Base-by-base conservation (phyloP, 768 basidiomycete genomes). In the Galerina marginata region DNA sequence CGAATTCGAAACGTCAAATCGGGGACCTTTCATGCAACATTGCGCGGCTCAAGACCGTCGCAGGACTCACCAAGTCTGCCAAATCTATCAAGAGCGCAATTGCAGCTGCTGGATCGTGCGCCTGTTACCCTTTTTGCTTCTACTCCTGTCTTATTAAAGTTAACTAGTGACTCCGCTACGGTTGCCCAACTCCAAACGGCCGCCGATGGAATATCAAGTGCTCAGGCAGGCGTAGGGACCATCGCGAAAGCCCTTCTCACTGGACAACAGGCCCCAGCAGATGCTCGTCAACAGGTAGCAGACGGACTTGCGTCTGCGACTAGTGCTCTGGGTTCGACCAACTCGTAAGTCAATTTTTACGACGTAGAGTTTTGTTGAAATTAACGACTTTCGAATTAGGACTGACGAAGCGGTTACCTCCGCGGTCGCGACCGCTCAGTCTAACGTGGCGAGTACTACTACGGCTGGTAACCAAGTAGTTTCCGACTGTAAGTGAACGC, bases 21-120 rank as follows among this genome's bases (percentile, higher is more conserved):
- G 65, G 65, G 14, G 42, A 60, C 36, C 39, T 65, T n/a, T 54
- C 51, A 15, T 65, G 65, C 61, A 65, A 65, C 46, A 44, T 65
- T 37, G 65, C 65, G 3, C 58, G 65, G 11, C 43, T 65, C 10
- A 59, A 65, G 58, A 62, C 58, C n/a, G 65, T 65, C 10, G 54
- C 54, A 2, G 61, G 65, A 9, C 59, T 65, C 33, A 33, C 58
- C 15, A 62, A 62, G 26, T 62, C 65, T 2, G 36, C 61, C 6
- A 9, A 44, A 2, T 36, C 61, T 4, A 59, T 65, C 15, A 57
- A 65, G 20, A 55, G 33, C 5, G 54, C 61, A n/a, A 58, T 47
- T 20, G 29, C 55, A 12, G 61, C 61, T 26, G 57, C 64, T 52
- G 40, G 51, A 9, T 57, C 44, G 64, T 65, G 49, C 6, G 59